A percentile compares a stretch with the other conserved stretches of the same genome.
These are phyloP conservation scores for Corrigiola litoralis DNA, from an alignment of 179 eudicot genomes.

Conservation along the genomic window DNA sequence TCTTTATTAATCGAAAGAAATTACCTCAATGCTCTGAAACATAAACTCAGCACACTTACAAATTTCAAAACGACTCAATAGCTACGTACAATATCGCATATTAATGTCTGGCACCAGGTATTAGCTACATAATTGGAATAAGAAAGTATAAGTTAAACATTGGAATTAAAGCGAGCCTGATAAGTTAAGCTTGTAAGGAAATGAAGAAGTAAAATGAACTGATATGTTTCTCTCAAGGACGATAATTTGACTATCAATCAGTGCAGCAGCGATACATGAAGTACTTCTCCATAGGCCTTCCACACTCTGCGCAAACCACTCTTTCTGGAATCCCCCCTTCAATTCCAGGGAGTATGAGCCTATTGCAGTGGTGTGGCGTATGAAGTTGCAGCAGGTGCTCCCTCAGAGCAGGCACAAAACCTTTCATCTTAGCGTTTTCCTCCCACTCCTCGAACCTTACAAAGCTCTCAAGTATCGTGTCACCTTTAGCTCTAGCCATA, in stretches of 20 bases:
- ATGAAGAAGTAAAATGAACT: too few species aligned
- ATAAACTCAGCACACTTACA: too few species aligned
- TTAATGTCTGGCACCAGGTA: too few species aligned
- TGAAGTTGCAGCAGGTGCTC: conserved; percentile 40
- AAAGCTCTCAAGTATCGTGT: conserved; percentile 32
- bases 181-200: neutral
- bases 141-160: too few species aligned
- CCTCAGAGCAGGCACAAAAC: conserved; percentile 53
- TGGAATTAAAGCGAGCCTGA: neutral
- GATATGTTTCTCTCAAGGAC: too few species aligned
- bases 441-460: conserved; percentile 43
- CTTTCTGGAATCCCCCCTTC: conserved; percentile 57
- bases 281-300: conserved; percentile 71
- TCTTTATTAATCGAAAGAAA: too few species aligned
- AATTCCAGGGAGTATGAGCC: conserved; percentile 68
- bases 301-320: conserved; percentile 79
- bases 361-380: conserved; percentile 71
- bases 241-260: too few species aligned
- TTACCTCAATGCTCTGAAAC: too few species aligned
- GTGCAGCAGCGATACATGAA: conserved; percentile 80
- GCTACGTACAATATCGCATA: too few species aligned
- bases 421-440: conserved; percentile 31
- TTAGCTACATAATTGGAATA: too few species aligned
- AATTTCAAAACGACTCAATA: too few species aligned
- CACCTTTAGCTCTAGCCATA: conserved; percentile 56